phyloP scores from a whole-genome alignment of 257 asterid species.

The Anisodus tanguticus region DNA sequence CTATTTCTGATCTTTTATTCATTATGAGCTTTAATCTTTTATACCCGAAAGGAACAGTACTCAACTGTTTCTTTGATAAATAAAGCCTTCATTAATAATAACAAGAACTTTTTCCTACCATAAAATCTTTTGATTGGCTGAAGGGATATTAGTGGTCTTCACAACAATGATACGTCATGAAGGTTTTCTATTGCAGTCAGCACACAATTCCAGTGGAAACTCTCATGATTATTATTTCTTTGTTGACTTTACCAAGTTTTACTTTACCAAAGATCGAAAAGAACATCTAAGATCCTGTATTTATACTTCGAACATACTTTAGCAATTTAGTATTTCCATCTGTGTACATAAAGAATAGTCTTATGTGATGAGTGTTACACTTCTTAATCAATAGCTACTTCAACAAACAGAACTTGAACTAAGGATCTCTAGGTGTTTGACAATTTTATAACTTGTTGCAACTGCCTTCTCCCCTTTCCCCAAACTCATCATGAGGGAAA shows the following conservation, averaged over 20 bases:
- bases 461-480: conserved; percentile 11
- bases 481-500: not conserved
- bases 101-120: not conserved
- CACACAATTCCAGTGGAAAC: conserved; percentile 18
- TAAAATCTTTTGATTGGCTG: not conserved
- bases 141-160: conserved; percentile 19
- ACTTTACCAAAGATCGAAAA: not conserved
- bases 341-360: not conserved
- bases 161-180: conserved; percentile 8
- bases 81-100: conserved; percentile 15
- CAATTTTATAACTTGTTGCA: not conserved
- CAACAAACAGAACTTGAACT: conserved; percentile 17
- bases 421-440: conserved; percentile 12
- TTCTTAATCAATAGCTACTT: not conserved
- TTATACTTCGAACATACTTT: not conserved
- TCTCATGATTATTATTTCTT: conserved; percentile 15
- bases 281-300: not conserved
- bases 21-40: not conserved
- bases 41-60: conserved; percentile 14
- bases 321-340: not conserved
- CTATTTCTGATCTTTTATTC: not conserved
- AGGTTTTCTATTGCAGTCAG: conserved; percentile 21
- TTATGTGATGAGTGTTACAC: not conserved
- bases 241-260: not conserved
- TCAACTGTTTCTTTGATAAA: conserved; percentile 22